A percentile compares a stretch with the other conserved stretches of the same genome.
Conservation (phyloP, 192 early-diverging fungal genomes). For the Helicostylum pulchrum region DNA sequence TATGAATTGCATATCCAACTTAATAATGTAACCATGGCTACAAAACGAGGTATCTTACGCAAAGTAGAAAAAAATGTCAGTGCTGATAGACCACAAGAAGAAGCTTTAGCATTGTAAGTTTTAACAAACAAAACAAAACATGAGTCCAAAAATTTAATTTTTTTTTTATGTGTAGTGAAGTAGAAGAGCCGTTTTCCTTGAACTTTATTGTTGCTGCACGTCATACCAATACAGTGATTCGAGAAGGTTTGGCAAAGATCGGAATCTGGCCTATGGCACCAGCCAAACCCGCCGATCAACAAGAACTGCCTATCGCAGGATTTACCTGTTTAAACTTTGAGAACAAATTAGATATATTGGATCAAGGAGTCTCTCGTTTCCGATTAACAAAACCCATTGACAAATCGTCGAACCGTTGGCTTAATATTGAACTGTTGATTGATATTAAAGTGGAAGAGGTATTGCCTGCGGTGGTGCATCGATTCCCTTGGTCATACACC, state of each 20-base stretch:
- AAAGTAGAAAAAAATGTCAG: conserved; percentile 1
- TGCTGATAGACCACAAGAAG: conserved; percentile 13
- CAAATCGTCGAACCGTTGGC: not conserved
- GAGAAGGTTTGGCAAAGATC: conserved; percentile 8
- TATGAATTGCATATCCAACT: conserved; percentile 9
- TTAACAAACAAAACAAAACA: not conserved
- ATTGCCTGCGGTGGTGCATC: not conserved
- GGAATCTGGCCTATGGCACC: conserved; percentile 2
- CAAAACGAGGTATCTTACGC: conserved; percentile 4
- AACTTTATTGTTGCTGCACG: conserved; percentile 9
- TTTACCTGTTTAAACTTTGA: conserved; percentile 5
- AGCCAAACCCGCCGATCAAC: not conserved
- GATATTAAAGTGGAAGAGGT: conserved; percentile 12
- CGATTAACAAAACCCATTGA: not conserved
- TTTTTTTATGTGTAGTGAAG: not conserved
- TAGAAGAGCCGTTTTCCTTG: conserved; percentile 9
- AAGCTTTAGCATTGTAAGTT: conserved; percentile 7
- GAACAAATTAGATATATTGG: conserved; percentile 13
- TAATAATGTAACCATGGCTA: conserved; percentile 5
- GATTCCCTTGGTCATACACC: conserved; percentile 7
- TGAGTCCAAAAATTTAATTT: not conserved
- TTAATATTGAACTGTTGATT: conserved; percentile 7
- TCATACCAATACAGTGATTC: conserved; percentile 2
- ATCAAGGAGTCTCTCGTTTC: conserved; percentile 8
- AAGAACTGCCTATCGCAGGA: not conserved